Base-by-base conservation (phyloP, 768 basidiomycete species). In the Lactifluus subvellereus region DNA sequence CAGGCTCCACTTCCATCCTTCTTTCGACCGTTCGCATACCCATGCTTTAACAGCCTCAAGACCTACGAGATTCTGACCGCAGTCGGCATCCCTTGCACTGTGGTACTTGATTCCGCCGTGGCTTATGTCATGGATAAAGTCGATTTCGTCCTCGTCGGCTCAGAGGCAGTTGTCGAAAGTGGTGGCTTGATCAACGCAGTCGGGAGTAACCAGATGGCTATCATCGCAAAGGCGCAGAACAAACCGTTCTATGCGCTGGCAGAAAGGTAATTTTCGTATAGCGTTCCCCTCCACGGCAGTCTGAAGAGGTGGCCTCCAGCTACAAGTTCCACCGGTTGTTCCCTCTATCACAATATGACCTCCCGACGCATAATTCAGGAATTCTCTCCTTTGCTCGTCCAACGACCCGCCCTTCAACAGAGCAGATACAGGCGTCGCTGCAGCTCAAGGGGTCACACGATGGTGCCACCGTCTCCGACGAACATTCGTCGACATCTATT, bases 241-340 rank as follows among this genome's bases (percentile, higher is more conserved):
- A 97, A 96, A 73, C 96, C 97, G 4, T 94, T 98, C 74, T 98
- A 98, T 76, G 95, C 92, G 55, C 80, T 94, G 40, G 93, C 94
- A 33, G 94, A 95, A 77, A 94, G 91, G 89, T 88, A 64, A 53
- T 30, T 56, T 35, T 20, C 40, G 9, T 20, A 2, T 48, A 10
- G 9, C 42, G 16, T 49, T 20, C 40, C 54, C 27, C 43, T 59
- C 33, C 7, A n/a, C 35, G 16, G 30, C 16, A 20, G 43, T 13
- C 54, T 66, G 54, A 57, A 33, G 4, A 42, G 50, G 37, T 59
- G 62, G 18, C 66, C 65, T 64, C 66, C 75, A 94, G 92, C 74
- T 98, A 95, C 82, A 98, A 98, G 78, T 98, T 98, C 74, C 91
- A 96, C 73, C 88, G 96, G 66, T 79, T 95, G 69, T 98, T 97